Conservation (phyloP, 768 basidiomycete genomes). For the Naganishia vishniacii region DNA sequence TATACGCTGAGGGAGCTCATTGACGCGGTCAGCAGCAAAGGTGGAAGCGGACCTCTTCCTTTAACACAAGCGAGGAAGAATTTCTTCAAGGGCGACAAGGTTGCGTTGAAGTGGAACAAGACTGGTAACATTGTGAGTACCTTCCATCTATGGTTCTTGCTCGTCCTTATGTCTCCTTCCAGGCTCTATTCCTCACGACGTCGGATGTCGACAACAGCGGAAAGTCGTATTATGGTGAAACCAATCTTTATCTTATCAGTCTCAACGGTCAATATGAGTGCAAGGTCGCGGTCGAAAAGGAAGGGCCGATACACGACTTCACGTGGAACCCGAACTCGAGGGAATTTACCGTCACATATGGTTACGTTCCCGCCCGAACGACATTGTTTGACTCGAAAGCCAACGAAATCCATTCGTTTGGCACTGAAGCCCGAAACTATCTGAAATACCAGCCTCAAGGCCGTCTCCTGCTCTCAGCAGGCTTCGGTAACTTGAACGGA, state of each 20-base stretch:
- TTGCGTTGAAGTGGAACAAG: constrained; percentile 91
- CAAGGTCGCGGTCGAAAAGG: constrained; percentile 73
- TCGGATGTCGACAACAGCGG: constrained; percentile 96
- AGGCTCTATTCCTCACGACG: constrained; percentile 72
- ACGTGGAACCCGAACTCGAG: constrained; percentile 93
- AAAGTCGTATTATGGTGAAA: constrained; percentile 98
- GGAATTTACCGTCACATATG: constrained; percentile 94
- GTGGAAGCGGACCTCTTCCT: constrained; percentile 52
- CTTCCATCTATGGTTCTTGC: background rate
- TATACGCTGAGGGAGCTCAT: constrained; percentile 59
- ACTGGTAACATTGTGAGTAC: constrained; percentile 73
- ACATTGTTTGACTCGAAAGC: constrained; percentile 88
- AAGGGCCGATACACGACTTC: constrained; percentile 95
- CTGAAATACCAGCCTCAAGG: constrained; percentile 92
- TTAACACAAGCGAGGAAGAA: constrained; percentile 69
- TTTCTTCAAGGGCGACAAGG: constrained; percentile 92
- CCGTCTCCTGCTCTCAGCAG: constrained; percentile 76
- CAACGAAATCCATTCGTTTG: constrained; percentile 82
- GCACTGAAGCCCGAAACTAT: constrained; percentile 81
- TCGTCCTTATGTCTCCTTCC: background rate
- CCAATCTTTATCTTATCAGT: constrained; percentile 84
- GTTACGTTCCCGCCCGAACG: constrained; percentile 93
- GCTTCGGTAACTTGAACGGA: constrained; percentile 94
- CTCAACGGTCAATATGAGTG: constrained; percentile 91
- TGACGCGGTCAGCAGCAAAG: constrained; percentile 51